Evolutionary conservation across 1,284 basidiomycete species (phyloP).

Genomic region (Papiliotrema nemorosa): DNA sequence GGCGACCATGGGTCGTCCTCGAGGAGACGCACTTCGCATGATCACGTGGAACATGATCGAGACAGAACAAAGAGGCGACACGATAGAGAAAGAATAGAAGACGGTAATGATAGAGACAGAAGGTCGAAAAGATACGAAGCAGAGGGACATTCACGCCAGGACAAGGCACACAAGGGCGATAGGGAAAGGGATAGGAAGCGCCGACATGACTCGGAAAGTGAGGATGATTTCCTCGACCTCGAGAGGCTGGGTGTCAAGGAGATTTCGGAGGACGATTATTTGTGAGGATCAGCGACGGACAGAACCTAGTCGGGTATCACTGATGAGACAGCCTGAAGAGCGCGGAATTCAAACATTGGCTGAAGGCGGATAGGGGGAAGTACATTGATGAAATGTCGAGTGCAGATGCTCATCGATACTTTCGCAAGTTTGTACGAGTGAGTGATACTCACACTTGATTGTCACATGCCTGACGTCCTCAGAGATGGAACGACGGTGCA

Average conservation of each 20-base stretch:
- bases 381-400: slow-evolving; percentile 45
- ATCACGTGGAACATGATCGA: too few species aligned
- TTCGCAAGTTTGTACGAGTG: slow-evolving; percentile 45
- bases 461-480: not conserved
- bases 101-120: too few species aligned
- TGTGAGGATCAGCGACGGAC: slow-evolving; percentile 21
- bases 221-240: slow-evolving; percentile 37
- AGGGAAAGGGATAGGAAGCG: too few species aligned
- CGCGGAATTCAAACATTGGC: slow-evolving; percentile 39
- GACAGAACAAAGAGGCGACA: too few species aligned
- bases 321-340: slow-evolving; percentile 24
- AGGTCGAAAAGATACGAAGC: too few species aligned
- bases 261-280: slow-evolving; percentile 45
- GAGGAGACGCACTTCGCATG: too few species aligned
- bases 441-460: slow-evolving; percentile 5
- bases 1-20: too few species aligned
- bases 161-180: too few species aligned
- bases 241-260: slow-evolving; percentile 33
- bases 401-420: slow-evolving; percentile 44
- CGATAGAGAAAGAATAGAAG: too few species aligned
- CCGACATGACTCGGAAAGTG: slow-evolving; percentile 8
- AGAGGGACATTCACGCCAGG: not conserved
- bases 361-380: slow-evolving; percentile 36
- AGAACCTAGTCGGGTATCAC: not conserved
- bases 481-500: slow-evolving; percentile 48